Conservation (phyloP, 1,139 yeast genomes). For the Lizanozyma gosingica region DNA sequence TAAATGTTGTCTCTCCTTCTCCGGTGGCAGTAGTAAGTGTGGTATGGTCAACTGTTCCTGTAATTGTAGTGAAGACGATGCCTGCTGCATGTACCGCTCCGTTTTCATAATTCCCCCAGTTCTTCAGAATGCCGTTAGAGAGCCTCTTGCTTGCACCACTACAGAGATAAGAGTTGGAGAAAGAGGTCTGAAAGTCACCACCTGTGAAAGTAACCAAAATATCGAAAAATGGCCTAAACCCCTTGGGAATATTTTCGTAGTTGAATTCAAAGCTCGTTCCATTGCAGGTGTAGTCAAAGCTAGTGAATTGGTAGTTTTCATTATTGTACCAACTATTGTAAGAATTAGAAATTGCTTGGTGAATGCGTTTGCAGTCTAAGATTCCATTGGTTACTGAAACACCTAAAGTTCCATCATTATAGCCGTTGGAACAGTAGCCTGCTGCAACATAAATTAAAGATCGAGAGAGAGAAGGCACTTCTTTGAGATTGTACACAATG, state of each 20-base stretch:
- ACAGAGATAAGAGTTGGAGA: constrained; percentile 12
- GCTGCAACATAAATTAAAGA: constrained; percentile 6
- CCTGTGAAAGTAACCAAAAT: constrained; percentile 7
- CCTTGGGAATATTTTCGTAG: constrained; percentile 20
- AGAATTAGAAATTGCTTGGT: constrained; percentile 14
- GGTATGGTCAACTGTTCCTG: neutral
- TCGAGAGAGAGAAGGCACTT: neutral
- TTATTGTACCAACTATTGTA: constrained; percentile 18
- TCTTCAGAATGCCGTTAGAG: neutral
- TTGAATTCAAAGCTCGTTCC: constrained; percentile 6
- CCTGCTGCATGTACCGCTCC: neutral
- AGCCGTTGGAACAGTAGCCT: constrained; percentile 17
- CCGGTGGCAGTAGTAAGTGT: neutral
- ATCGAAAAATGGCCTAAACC: constrained; percentile 21
- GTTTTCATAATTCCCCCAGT: constrained; percentile 7
- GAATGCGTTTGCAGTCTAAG: constrained; percentile 17
- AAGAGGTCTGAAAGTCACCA: constrained; percentile 1
- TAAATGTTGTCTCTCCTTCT: neutral
- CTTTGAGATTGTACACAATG: neutral
- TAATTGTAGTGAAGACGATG: neutral
- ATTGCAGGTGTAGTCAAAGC: constrained; percentile 9
- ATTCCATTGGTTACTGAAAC: constrained; percentile 4
- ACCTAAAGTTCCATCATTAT: constrained; percentile 17
- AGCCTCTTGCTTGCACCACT: constrained; percentile 1
- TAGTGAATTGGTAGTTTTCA: constrained; percentile 6